Conservation (phyloP, 495 filamentous ascomycete genomes). For the Neurospora sp. region DNA sequence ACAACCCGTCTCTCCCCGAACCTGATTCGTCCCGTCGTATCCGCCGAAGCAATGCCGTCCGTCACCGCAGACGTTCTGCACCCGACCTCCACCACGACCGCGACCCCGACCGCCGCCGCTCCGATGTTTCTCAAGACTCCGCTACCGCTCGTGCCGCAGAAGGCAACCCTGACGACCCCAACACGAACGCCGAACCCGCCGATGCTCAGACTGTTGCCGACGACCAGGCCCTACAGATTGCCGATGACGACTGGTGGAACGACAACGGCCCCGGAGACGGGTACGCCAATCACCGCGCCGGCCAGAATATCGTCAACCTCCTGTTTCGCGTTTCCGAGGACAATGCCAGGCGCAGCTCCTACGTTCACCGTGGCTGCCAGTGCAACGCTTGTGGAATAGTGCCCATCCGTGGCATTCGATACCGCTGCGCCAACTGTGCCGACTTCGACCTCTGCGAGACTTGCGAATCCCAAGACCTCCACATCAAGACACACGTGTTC, state of each 20-base stretch:
- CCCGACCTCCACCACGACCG: constrained; percentile 13
- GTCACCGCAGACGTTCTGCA: constrained; percentile 32
- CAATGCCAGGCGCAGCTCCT: constrained; percentile 70
- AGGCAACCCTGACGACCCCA: constrained; percentile 24
- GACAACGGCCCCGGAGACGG: constrained; percentile 23
- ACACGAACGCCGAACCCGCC: constrained; percentile 39
- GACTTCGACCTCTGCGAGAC: constrained; percentile 88
- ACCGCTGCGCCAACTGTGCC: constrained; percentile 83
- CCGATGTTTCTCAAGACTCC: constrained; percentile 12
- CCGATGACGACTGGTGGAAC: constrained; percentile 42
- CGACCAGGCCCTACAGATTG: constrained; percentile 39
- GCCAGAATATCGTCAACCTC: constrained; percentile 62
- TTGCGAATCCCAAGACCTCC: constrained; percentile 75
- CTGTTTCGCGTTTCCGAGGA: constrained; percentile 77
- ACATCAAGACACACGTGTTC: constrained; percentile 89
- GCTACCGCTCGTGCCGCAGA: constrained; percentile 15
- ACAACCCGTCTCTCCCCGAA: constrained; percentile 14
- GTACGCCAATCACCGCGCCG: constrained; percentile 44
- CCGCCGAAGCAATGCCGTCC: constrained; percentile 50
- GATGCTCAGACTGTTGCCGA: constrained; percentile 50
- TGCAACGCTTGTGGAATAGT: constrained; percentile 80
- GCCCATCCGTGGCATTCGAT: constrained; percentile 85
- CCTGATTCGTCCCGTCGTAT: constrained; percentile 24
- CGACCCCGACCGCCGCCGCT: constrained; percentile 13
- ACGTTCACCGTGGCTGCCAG: constrained; percentile 85